Base-by-base conservation (phyloP, 116 monocot genomes). In the Posidonia oceanica region DNA sequence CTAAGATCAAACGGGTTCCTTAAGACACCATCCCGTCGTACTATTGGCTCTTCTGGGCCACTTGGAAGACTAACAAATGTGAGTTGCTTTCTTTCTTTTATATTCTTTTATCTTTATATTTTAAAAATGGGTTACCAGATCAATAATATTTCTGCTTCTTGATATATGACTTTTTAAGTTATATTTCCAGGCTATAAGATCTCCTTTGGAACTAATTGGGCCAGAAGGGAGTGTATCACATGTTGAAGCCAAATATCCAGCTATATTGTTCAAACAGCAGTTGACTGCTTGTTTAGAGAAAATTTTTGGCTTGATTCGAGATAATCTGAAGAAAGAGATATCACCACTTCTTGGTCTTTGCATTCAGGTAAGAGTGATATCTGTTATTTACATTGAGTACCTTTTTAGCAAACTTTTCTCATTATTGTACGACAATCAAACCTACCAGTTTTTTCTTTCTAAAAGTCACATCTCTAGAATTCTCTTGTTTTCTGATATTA, bases 261-360 rank as follows among this genome's bases (percentile, higher is more conserved):
- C 97, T 67, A 82, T 98, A 29, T 54, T 98, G 22, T 98, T 98
- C 73, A 98, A 98, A 80, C 97, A 98, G 70, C 97, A 93, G 71
- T 73, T 98, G 59, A 87, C 97, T 63, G 89, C 93, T 39, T 87
- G 85, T 78, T 80, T 98, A 64, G 97, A 98, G 77, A 98, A 93
- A 77, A 92, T 93, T 63, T 98, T 87, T 76, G 97, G 97, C 53
- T 77, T 93, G 73, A 87, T 98, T 64, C 75, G 93, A 40, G 97
- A 98, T 83, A 90, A 93, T 74, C 69, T 98, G 54, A 98, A 93
- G 69, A 98, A 87, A 77, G 97, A 98, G 64, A 81, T 93, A 73
- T 86, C 85, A 66, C 85, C 97, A 59, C 85, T 92, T 68, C 74
- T 98, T 60, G 76, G 70, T 76, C 85, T 82, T 61, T 98, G 97